Evolutionary conservation across 164 flowering plant species (phyloP), one percentile per base, ranked within the genome.

Genomic region (Stephania cephalantha): DNA sequence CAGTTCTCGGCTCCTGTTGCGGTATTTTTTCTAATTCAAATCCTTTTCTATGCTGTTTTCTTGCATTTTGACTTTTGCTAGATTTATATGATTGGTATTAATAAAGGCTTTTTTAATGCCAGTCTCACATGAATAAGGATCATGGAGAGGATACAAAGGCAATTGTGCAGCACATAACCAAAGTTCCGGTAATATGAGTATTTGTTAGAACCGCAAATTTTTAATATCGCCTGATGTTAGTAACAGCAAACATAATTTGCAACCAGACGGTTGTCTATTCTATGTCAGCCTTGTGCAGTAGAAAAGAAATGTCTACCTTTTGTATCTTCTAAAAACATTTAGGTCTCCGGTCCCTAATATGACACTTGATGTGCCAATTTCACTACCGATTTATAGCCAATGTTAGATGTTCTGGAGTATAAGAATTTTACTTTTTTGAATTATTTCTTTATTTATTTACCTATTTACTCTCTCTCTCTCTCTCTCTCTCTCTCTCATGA

Each of bases 41-140:
- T 20, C 68, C 30, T 58, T 22, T 11, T 35, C 68, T 67, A 61
- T 35, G 17, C 71, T 35, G 29, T 53, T 48, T 63, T 72, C 22
- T n/a, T 74, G 77, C 46, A 70, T 48, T 9, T 35, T 46, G 31
- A 9, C n/a, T 22, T 50, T 70, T 70, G 65, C n/a, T 61, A 25
- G 20, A 61, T 61, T 18, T 61, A 20, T 61, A 5, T n/a, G n/a
- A 18, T 20, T 61, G 9, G 18, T 61, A n/a, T 64, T 15, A 67
- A 53, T 31, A 18, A 71, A 71, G 68, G 42, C 1, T 46, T 55
- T 22, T 73, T 13, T 68, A 5, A 46, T 75, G 71, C 31, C 86
- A 95, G 99, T 88, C 92, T 69, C 99, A 95, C 86, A 95, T 95
- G 99, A 95, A 95, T 75, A 90, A 79, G 73, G 99, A 95, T 83